Evolutionary conservation across 1,139 yeast genomes (phyloP), one percentile per base, ranked within the genome.

Genomic region (Protomyces lactucae-debilis): DNA sequence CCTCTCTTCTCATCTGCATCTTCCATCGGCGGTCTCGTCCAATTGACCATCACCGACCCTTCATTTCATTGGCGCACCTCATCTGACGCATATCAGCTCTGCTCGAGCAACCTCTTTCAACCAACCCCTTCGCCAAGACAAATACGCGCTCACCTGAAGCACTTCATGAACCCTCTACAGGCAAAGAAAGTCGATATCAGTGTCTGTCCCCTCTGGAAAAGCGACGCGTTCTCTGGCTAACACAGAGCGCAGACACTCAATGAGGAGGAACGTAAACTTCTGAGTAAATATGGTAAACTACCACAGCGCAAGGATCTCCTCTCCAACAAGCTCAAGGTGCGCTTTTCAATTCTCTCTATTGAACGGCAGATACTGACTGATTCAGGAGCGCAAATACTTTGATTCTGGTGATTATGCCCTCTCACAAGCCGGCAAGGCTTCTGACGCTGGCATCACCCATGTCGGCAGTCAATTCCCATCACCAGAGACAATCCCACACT

Each of bases 351-450:
- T 35, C 9, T 21, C 23, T 21, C 28, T 12, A 37, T 59, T 18
- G 18, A 40, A 4, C 23, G 4, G 40, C 35, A 25, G 28, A 32
- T 16, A 9, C 28, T 35, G 16, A 46, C 23, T 4, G 18, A 78
- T 87, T 70, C 87, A 87, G 74, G 98, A 93, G 71, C 85, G 97
- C 72, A 91, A 91, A 77, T 93, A 87, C 76, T 95, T 93, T 73
- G 99, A 93, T 72, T 88, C 96, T 67, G 99, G 99, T 25, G 99
- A 93, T 76, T 93, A 95, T 74, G 98, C 98, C 32, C 83, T 93
- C 83, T 90, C 89, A 69, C 87, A 91, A 71, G 89, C 85, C 5
- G 84, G 84, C 63, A 70, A 70, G 54, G 73, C 75, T n/a, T 70
- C 73, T 18, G 72, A 74, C 40, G 71, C 71, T 18, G 75, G 71